Conservation (phyloP, 1,284 basidiomycete species). For the Rhizopogon hawkerae region DNA sequence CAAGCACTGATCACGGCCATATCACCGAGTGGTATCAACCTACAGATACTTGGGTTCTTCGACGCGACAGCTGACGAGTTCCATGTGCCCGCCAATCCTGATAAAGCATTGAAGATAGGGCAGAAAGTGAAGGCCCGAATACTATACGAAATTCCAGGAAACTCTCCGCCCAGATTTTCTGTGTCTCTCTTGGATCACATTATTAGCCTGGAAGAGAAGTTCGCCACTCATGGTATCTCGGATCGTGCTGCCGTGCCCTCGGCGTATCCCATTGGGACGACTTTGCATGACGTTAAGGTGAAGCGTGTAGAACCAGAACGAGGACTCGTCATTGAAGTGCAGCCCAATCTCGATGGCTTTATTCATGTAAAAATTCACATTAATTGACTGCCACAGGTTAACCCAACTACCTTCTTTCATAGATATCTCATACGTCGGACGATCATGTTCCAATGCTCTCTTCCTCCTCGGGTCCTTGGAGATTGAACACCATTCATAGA, state of each 20-base stretch:
- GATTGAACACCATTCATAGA: slow-evolving; percentile 53
- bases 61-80: slow-evolving; percentile 84
- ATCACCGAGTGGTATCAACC: slow-evolving; percentile 73
- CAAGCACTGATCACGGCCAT: slow-evolving; percentile 78
- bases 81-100: slow-evolving; percentile 55
- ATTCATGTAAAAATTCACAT: slow-evolving; percentile 60
- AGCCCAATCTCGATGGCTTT: slow-evolving; percentile 61
- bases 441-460: slow-evolving; percentile 79
- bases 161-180: slow-evolving; percentile 73
- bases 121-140: slow-evolving; percentile 86
- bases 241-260: slow-evolving; percentile 37
- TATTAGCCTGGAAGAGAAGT: slow-evolving; percentile 41
- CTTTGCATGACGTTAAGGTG: slow-evolving; percentile 68
- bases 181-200: slow-evolving; percentile 73
- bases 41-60: slow-evolving; percentile 92
- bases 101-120: slow-evolving; percentile 65
- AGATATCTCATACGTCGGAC: slow-evolving; percentile 93
- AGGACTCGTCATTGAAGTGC: slow-evolving; percentile 67
- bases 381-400: not conserved
- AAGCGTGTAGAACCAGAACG: slow-evolving; percentile 69
- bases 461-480: slow-evolving; percentile 68
- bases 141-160: slow-evolving; percentile 70
- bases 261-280: slow-evolving; percentile 66
- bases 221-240: slow-evolving; percentile 10
- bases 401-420: slow-evolving; percentile 3